Percentiles rank a stretch among this genome's conserved stretches.
These are phyloP conservation scores for Exophiala bonariae DNA, from an alignment of 2,329 filamentous ascomycete genomes.

Conservation along the genomic window DNA sequence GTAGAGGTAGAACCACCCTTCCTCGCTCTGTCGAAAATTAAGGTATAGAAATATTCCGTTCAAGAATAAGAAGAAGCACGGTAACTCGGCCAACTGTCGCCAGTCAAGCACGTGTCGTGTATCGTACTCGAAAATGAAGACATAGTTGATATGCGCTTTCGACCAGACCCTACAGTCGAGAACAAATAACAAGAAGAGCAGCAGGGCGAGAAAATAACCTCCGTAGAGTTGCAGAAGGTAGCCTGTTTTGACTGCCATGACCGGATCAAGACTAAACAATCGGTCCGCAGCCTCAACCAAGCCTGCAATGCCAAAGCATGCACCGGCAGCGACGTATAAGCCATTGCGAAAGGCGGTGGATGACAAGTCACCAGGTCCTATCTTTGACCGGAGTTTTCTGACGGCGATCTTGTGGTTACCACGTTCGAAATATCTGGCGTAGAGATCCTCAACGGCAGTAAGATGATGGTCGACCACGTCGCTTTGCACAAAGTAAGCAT, in stretches of 20 bases:
- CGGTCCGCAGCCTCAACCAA: constrained; percentile 58
- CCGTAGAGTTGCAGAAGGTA: constrained; percentile 84
- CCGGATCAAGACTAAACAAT: constrained; percentile 51
- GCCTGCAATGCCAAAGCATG: constrained; percentile 67
- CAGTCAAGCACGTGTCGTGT: constrained; percentile 82
- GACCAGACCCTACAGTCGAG: constrained; percentile 83
- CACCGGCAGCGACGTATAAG: constrained; percentile 67
- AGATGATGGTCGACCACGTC: constrained; percentile 81
- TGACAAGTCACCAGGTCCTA: constrained; percentile 59
- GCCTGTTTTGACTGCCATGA: constrained; percentile 55
- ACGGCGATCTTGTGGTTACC: constrained; percentile 91
- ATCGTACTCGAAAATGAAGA: constrained; percentile 96
- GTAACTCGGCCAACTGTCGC: constrained; percentile 83
- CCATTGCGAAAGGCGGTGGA: constrained; percentile 61
- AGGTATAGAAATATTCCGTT: constrained; percentile 80
- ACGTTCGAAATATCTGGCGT: constrained; percentile 89
- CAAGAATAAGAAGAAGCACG: constrained; percentile 77
- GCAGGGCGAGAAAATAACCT: constrained; percentile 82
- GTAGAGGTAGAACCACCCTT: constrained; percentile 72
- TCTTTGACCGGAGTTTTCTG: constrained; percentile 77
- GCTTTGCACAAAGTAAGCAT: constrained; percentile 87
- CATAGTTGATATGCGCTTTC: constrained; percentile 85
- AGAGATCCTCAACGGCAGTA: constrained; percentile 81
- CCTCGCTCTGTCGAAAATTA: constrained; percentile 74
- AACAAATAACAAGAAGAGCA: constrained; percentile 81